A percentile compares a stretch with the other conserved stretches of the same genome.
Conservation (phyloP, 805 yeast genomes). For the Cyberlindnera bimundalis region DNA sequence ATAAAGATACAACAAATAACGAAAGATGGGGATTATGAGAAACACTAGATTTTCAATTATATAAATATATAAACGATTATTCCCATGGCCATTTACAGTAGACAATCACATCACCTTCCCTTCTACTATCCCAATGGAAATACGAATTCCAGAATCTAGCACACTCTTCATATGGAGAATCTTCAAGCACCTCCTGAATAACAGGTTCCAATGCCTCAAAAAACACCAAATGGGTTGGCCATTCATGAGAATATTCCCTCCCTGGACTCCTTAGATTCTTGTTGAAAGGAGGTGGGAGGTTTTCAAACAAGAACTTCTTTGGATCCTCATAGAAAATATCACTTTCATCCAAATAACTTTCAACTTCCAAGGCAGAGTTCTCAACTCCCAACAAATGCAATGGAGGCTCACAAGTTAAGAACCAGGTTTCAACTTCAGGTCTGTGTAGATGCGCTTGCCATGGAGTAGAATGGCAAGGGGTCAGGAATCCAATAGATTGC, state of each 20-base stretch:
- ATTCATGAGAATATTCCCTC: constrained; percentile 35
- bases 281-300: constrained; percentile 43
- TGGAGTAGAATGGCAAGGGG: constrained; percentile 98
- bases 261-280: constrained; percentile 25
- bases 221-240: constrained; percentile 75
- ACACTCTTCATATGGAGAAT: constrained; percentile 43
- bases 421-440: constrained; percentile 56
- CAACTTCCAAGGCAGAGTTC: constrained; percentile 33
- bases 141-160: constrained; percentile 69
- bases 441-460: constrained; percentile 84
- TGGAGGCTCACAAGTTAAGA: constrained; percentile 92
- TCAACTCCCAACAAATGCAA: constrained; percentile 33
- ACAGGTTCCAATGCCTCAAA: constrained; percentile 60
- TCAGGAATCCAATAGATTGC: constrained; percentile 69
- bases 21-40: constrained; percentile 1
- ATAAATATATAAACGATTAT: constrained; percentile 7
- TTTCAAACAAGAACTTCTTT: constrained; percentile 43
- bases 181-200: constrained; percentile 38
- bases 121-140: constrained; percentile 82
- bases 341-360: constrained; percentile 75
- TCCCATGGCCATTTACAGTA: constrained; percentile 43
- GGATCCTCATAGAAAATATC: constrained; percentile 78
- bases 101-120: constrained; percentile 75
- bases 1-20: not conserved
- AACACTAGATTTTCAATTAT: no score